Evolutionary conservation across 352 stramenopile species (phyloP), one percentile per base, ranked within the genome.

Genomic region (Globisporangium acanthophoron): DNA sequence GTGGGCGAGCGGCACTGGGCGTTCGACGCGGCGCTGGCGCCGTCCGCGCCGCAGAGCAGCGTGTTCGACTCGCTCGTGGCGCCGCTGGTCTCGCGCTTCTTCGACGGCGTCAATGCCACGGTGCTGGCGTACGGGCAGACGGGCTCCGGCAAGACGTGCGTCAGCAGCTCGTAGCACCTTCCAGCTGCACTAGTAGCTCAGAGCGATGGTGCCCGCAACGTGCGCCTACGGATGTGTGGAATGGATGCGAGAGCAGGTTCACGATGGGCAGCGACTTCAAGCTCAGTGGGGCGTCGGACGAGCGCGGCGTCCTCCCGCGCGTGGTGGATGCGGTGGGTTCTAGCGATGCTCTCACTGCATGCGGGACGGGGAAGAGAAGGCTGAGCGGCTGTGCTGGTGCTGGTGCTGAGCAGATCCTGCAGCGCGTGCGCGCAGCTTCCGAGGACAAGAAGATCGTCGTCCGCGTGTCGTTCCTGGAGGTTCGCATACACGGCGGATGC

Each of bases 61-160:
- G 65, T 96, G 27, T 95, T 86, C 48, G 57, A 74, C 11, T 44
- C 50, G 21, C 66, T 92, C 39, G 73, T 94, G 24, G 48, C 59
- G 48, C 73, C 80, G 20, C 65, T 96, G 37, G 53, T 96, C 5
- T 69, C 90, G 27, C 71, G 87, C 37, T 97, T 94, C 79, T 93
- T 98, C 53, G 76, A 97, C 57, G 94, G 93, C 24, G 98, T 97
- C 74, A 98, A 98, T 78, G 74, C 90, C 20, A 98, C 94, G 5
- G 92, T 98, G 56, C 88, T 98, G 53, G 93, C 95, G 3, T 98
- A 98, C 68, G 94, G 95, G 5, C 94, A 98, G 70, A 98, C 94
- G 2, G 92, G 93, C 31, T 90, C 81, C 0, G 81, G 84, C 24
- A 93, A 93, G 58, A 92, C 84, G 61, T 88, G 50, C 60, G 71